These are phyloP conservation scores for Physcomitrium patens DNA, from an alignment of 225 moss, liverwort and hornwort genomes.

Conservation along the genomic window DNA sequence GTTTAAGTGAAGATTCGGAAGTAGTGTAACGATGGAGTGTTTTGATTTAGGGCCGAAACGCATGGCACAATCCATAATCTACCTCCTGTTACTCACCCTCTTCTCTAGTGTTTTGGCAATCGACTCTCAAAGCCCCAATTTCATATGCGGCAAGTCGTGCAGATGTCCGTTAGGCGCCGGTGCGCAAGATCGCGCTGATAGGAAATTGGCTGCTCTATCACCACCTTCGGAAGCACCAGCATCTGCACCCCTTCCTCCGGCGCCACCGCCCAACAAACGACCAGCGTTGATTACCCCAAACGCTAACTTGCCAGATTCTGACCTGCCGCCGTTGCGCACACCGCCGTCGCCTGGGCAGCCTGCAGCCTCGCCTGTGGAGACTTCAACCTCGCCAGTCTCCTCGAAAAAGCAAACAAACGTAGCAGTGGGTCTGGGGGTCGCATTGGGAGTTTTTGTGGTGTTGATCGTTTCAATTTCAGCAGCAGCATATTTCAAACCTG, in stretches of 20 bases:
- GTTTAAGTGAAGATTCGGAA: background rate
- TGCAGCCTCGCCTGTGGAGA: background rate
- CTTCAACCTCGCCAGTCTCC: background rate
- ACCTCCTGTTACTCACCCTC: conserved; percentile 22
- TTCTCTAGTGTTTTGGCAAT: conserved; percentile 4
- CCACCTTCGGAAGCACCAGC: background rate
- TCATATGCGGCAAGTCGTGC: background rate
- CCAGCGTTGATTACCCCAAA: conserved; percentile 34
- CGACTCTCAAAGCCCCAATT: background rate
- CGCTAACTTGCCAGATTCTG: background rate
- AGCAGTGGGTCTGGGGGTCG: conserved; percentile 3
- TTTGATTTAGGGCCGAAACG: background rate
- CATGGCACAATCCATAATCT: background rate
- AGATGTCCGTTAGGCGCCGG: background rate
- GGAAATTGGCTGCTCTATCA: conserved; percentile 22
- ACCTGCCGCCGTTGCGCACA: conserved; percentile 33
- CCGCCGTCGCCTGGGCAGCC: conserved; percentile 2
- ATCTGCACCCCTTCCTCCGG: background rate
- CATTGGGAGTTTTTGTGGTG: background rate
- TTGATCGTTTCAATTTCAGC: conserved; percentile 10
- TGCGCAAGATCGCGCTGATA: conserved; percentile 14
- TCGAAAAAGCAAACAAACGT: background rate
- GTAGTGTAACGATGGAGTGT: conserved; percentile 10
- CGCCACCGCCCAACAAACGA: conserved; percentile 1
- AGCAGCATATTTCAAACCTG: conserved; percentile 19